phyloP scores from a whole-genome alignment of 2,329 filamentous ascomycete genomes.

The Monilinia fructigena region DNA sequence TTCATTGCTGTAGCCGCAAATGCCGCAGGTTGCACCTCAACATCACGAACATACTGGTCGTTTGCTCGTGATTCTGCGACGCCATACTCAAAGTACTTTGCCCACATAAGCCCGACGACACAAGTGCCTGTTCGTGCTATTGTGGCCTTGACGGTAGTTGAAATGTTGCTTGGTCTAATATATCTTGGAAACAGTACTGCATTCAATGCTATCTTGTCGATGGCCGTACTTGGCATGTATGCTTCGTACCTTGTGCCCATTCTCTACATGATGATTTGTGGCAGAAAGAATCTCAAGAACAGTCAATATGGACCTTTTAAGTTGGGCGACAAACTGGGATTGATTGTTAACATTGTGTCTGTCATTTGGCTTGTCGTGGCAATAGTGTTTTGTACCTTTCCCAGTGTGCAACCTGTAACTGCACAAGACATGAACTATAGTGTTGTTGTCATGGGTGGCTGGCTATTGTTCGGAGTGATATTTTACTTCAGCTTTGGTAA shows the following conservation, averaged over 20 bases:
- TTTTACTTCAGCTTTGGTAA: slow-evolving; percentile 41
- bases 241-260: slow-evolving; percentile 47
- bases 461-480: slow-evolving; percentile 41
- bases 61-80: slow-evolving; percentile 49
- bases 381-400: slow-evolving; percentile 49
- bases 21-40: slow-evolving; percentile 47
- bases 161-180: slow-evolving; percentile 48
- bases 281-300: slow-evolving; percentile 37
- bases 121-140: slow-evolving; percentile 45
- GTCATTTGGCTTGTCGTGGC: slow-evolving; percentile 47
- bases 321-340: slow-evolving; percentile 41
- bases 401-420: slow-evolving; percentile 44
- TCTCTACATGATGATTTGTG: slow-evolving; percentile 42
- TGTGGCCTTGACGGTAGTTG: slow-evolving; percentile 45
- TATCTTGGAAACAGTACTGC: slow-evolving; percentile 49
- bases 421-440: slow-evolving; percentile 50
- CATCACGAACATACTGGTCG: slow-evolving; percentile 45
- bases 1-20: slow-evolving; percentile 50
- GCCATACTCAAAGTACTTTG: slow-evolving; percentile 42
- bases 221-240: slow-evolving; percentile 47
- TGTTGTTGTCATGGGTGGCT: slow-evolving; percentile 45
- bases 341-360: slow-evolving; percentile 44
- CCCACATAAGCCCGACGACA: slow-evolving; percentile 37
- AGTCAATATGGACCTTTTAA: slow-evolving; percentile 34
- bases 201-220: slow-evolving; percentile 48